Percentiles rank a stretch among this genome's conserved stretches.
These are phyloP conservation scores for Rubus parviflorus DNA, from an alignment of 306 rosid genomes.

Conservation along the genomic window DNA sequence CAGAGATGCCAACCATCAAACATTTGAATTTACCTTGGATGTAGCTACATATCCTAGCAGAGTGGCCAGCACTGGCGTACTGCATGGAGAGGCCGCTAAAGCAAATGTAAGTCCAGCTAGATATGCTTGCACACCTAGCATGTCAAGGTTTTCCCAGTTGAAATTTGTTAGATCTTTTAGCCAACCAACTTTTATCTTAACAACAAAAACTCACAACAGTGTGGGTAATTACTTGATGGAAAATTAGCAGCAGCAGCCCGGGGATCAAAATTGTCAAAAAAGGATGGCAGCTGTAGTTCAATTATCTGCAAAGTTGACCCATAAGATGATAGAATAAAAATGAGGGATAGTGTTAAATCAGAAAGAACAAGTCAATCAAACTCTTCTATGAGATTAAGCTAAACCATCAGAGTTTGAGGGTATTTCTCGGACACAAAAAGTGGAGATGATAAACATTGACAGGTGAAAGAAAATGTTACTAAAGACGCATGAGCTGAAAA, in stretches of 20 bases:
- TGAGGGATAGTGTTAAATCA: neutral
- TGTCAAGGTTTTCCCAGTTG: constrained; percentile 23
- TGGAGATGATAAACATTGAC: neutral
- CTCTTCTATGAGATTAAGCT: neutral
- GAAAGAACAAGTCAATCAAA: constrained; percentile 10
- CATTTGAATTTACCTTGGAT: constrained; percentile 68
- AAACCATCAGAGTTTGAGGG: neutral
- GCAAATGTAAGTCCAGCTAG: constrained; percentile 97
- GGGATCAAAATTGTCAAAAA: constrained; percentile 85
- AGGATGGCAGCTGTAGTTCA: constrained; percentile 82
- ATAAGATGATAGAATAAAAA: neutral
- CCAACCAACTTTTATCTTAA: neutral
- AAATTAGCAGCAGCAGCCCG: constrained; percentile 84
- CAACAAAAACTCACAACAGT: neutral
- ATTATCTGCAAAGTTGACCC: constrained; percentile 51
- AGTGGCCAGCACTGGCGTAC: constrained; percentile 89
- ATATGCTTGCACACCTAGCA: constrained; percentile 88
- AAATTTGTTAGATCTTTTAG: constrained; percentile 20
- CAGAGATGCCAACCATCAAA: neutral
- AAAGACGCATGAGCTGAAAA: neutral
- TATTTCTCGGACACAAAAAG: neutral
- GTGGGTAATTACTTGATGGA: constrained; percentile 69
- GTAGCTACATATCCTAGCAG: constrained; percentile 89
- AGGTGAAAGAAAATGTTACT: neutral
- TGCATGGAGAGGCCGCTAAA: constrained; percentile 96